Percentiles rank a stretch among this genome's conserved stretches.
phyloP scores from a whole-genome alignment of 441 rosid species.

The Brassica hybrid region DNA sequence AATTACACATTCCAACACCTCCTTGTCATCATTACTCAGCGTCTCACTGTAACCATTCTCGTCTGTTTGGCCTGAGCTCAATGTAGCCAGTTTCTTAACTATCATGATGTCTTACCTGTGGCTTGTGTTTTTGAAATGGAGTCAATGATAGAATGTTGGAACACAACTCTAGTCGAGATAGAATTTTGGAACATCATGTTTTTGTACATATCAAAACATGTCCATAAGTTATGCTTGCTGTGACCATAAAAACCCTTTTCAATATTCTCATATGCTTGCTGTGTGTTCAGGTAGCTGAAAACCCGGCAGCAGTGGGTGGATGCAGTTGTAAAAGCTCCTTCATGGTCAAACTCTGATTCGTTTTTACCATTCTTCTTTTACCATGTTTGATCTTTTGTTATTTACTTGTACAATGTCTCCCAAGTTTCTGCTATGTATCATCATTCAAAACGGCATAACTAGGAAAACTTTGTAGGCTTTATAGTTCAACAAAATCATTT shows the following conservation, averaged over 20 bases:
- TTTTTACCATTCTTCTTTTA: constrained; percentile 11
- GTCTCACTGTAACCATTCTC: neutral
- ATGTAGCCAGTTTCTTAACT: neutral
- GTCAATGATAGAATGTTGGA: neutral
- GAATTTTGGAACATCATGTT: neutral
- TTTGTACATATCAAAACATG: neutral
- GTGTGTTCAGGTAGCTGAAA: constrained; percentile 72
- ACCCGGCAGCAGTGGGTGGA: constrained; percentile 94
- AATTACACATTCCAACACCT: neutral
- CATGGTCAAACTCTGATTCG: constrained; percentile 78
- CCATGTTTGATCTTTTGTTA: constrained; percentile 17
- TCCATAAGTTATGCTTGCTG: neutral
- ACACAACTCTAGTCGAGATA: neutral
- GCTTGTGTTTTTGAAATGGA: no score
- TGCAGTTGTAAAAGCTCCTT: constrained; percentile 98
- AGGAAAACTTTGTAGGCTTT: constrained; percentile 29
- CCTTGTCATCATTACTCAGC: neutral
- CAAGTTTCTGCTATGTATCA: constrained; percentile 29
- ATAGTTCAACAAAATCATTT: constrained; percentile 32
- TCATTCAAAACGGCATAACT: constrained; percentile 23
- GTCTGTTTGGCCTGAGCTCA: neutral
- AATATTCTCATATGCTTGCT: constrained; percentile 23
- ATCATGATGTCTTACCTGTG: no score
- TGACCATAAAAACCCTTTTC: neutral
- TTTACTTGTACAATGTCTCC: constrained; percentile 35